Base-by-base conservation (phyloP, 352 stramenopile species). In the Phytophthora pinifolia region DNA sequence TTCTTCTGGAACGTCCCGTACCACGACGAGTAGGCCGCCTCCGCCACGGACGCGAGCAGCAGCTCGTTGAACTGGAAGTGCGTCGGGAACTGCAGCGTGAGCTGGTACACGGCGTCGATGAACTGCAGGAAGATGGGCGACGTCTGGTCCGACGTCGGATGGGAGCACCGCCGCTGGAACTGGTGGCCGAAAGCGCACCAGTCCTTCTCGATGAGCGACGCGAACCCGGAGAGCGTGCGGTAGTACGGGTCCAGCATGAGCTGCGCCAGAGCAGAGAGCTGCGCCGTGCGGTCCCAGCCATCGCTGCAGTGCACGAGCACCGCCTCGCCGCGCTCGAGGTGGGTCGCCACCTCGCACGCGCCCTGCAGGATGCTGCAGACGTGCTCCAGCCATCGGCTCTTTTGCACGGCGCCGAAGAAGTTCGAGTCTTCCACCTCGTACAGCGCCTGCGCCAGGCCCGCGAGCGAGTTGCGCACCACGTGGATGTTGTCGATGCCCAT, bases 61-160 rank as follows among this genome's bases (percentile, higher is more conserved):
- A 89, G 57, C 64, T 96, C 85, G 70, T 98, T 99, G 68, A 99
- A 99, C 69, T 99, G 96, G 65, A 99, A 99, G 59, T 92, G 88
- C 6, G 91, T 93, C 12, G 97, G 97, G 51, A 98, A 99, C 60
- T 99, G 96, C 33, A 97, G 74, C 10, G 97, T 89, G 18, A 99
- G 70, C 72, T 99, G 97, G 62, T 96, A 99, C 22, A 99, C 92
- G 50, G 88, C 98, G 73, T 99, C 97, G 13, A 99, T 72, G 68
- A 99, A 99, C 65, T 99, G 97, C 34, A 98, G 68, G 75, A 99
- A 99, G 39, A 99, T 96, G 3, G 98, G 98, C 35, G 96, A 98
- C 15, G 95, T 91, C 62, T 99, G 89, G 41, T 98, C 92, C 7
- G 83, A 89, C 3, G 79, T 89, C 27, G 82, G 80, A 59, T 91